Base-by-base conservation (phyloP, 2,329 filamentous ascomycete genomes). In the Akanthomyces dipterigenus region DNA sequence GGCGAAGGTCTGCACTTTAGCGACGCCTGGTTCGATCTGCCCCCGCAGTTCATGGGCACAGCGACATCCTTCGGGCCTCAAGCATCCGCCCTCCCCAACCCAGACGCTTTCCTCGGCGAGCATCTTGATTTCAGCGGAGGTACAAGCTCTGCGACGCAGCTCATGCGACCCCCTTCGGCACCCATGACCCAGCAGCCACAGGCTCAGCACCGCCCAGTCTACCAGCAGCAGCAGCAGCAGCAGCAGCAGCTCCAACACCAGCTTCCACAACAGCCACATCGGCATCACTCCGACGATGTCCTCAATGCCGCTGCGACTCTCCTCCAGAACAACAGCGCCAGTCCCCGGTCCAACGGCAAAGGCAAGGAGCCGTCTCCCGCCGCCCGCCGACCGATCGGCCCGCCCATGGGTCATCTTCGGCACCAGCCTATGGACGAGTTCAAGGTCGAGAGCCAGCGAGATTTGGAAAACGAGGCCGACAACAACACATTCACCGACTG, bases 11-110 rank as follows among this genome's bases (percentile, higher is more conserved):
- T 80, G 42, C 76, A 77, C 65, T 81, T 77, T 66, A 80, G 71
- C 67, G 79, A 80, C 45, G 74, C 76, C 60, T 86, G 82, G 83
- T 71, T 78, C 51, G 82, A 85, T 62, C 75, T 88, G 22, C 87
- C 86, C 5, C 86, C 86, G 1, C 80, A 80, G 54, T 85, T 89
- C 65, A 82, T 89, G 75, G 86, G 86, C 55, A 84, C 86, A 14
- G 78, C 82, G 1, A 88, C 86, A 22, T 88, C 85, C 3, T 82
- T 83, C 64, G 85, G 85, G 20, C 80, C 83, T 55, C 81, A 83
- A 40, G 63, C 63, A 28, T 64, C 70, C 9, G 64, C 40, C 49
- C 38, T 60, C 1, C 58, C 70, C 11, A 48, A 67, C 22, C 51
- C 62, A 14, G 68, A 67, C 38, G 59, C 46, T 16, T 68, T 63